Base-by-base conservation (phyloP, 2,329 filamentous ascomycete species). In the Xylaria arbuscula region DNA sequence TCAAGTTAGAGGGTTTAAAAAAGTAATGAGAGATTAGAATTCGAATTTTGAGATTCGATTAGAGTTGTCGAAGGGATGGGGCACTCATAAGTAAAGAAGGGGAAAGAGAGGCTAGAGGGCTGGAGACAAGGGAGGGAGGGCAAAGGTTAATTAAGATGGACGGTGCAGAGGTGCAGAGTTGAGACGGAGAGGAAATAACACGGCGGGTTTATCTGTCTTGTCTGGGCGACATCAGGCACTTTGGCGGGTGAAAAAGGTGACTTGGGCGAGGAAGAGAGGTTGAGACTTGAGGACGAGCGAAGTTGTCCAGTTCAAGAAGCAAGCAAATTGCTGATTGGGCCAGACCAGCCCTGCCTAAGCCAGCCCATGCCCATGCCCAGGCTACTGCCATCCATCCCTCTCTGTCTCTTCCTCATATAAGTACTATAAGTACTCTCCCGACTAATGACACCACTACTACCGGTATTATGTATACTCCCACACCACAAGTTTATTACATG, bases 321-420 rank as follows among this genome's bases (percentile, higher is more conserved):
- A 64, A 61, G 67, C 64, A 24, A 69, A 62, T 71, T 69, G 63
- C 69, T 71, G 69, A 71, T 71, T 70, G 68, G 68, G 65, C 42
- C 61, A 60, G 67, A 22, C 56, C 42, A 67, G 66, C 62, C 69
- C 62, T 68, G 62, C 61, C 58, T 48, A 51, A 51, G 42, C 62
- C 58, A 38, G 55, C 55, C 50, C 17, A 48, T 50, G 67, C 59
- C 59, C 54, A 55, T 58, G 58, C 47, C 58, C 50, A 63, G 53
- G 48, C 67, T 67, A 51, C 55, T 45, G n/a, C 38, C 38, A 48
- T 11, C 40, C 15, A 45, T 45, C 32, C 24, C 24, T 51, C 48
- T 51, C 48, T 51, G 13, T 32, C 48, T 51, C 48, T 32, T n/a
- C 11, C 50, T 51, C 48, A 13, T 17, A 13, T 10, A 50, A 28